These are phyloP conservation scores for Paraurostyla sp. DNA, from an alignment of 73 alveolate genomes.

Conservation along the genomic window DNA sequence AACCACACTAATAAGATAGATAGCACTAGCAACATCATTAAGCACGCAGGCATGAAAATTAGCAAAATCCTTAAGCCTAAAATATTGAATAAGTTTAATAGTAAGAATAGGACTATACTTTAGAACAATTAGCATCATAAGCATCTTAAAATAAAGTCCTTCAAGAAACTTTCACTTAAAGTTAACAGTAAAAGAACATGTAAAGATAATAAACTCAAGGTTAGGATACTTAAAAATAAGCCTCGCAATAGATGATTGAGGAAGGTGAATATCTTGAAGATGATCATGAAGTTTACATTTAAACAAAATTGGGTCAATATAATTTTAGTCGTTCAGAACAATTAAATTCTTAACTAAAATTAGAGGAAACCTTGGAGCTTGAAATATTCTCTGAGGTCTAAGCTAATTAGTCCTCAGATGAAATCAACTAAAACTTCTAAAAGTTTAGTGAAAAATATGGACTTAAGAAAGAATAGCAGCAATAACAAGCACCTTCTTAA, in stretches of 20 bases:
- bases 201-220: background rate
- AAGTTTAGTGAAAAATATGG: background rate
- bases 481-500: background rate
- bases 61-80: background rate
- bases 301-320: background rate
- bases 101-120: background rate
- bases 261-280: conserved; percentile 21
- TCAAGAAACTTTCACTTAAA: no score
- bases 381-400: background rate
- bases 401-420: background rate
- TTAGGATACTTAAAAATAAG: background rate
- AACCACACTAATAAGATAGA: background rate
- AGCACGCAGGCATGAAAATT: no score
- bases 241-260: background rate
- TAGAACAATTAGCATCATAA: no score
- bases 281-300: background rate
- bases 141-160: no score
- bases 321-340: background rate
- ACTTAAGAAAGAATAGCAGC: background rate
- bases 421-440: background rate
- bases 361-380: background rate
- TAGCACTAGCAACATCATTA: background rate
- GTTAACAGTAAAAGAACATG: background rate
- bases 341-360: background rate
- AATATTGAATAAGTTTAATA: background rate